A percentile compares a stretch with the other conserved stretches of the same genome.
phyloP scores from a whole-genome alignment of 2,329 filamentous ascomycete genomes.

The Colletotrichum tanaceti region DNA sequence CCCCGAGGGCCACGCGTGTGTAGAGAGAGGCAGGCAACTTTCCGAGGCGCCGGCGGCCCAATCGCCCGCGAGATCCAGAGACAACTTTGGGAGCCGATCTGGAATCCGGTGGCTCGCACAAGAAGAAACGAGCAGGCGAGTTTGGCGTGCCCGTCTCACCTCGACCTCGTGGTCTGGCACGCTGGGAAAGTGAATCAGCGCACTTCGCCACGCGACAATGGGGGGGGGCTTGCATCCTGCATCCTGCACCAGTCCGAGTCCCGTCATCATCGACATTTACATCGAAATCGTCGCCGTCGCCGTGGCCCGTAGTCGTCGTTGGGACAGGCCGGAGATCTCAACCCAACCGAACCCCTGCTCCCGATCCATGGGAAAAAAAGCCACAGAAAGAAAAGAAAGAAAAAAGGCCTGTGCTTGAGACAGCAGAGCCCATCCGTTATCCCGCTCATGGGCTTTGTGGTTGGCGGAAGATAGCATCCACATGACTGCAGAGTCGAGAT shows the following conservation, averaged over 20 bases:
- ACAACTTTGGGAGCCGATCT: conserved; percentile 29
- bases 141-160: conserved; percentile 24
- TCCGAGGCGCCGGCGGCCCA: conserved; percentile 27
- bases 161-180: conserved; percentile 38
- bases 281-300: conserved; percentile 9
- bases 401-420: not conserved
- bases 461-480: conserved; percentile 3
- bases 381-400: no score
- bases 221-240: no score
- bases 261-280: conserved; percentile 29
- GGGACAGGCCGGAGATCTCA: conserved; percentile 3
- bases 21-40: conserved; percentile 28
- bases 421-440: not conserved
- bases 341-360: conserved; percentile 8
- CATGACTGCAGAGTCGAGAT: not conserved
- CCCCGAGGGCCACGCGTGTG: conserved; percentile 24
- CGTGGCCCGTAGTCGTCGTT: conserved; percentile 10
- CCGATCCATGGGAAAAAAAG: not conserved
- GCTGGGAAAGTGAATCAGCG: conserved; percentile 28
- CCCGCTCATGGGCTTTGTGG: not conserved
- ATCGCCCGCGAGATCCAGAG: conserved; percentile 7
- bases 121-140: conserved; percentile 28
- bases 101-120: conserved; percentile 21
- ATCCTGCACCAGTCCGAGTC: conserved; percentile 11
- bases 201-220: conserved; percentile 36